Evolutionary conservation across 192 early-diverging fungal genomes (phyloP), one percentile per base, ranked within the genome.

Genomic region (Martensiomyces pterosporus): DNA sequence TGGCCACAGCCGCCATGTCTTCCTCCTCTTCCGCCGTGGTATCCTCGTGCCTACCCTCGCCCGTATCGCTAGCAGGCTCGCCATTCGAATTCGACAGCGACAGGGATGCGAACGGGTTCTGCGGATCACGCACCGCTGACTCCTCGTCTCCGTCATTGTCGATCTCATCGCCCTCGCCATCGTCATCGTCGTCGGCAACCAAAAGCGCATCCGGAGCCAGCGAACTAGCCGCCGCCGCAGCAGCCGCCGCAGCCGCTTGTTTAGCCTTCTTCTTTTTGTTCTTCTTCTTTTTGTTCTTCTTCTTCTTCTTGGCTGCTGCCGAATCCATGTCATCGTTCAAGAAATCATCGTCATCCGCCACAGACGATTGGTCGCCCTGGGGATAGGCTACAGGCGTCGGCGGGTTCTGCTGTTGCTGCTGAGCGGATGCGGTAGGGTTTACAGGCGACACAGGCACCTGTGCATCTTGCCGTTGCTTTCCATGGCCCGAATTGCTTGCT

Each of bases 231-330:
- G 64, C 22, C n/a, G 44, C 35, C 14, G 47, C 27, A 14, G 43
- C 40, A 14, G 23, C 52, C 24, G 19, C 27, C 35, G 29, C 37
- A 21, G 43, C 19, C 13, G n/a, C 44, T 12, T 23, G 25, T 43
- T 64, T 64, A 33, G 49, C 52, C 51, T 57, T 57, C 33, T 50
- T 55, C 64, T 74, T 74, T 24, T 51, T 74, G 43, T 55, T 63
- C 39, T 50, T 63, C 52, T 74, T 74, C 59, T 67, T 74, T 48
- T 58, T 62, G 43, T 62, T 74, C 56, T 63, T 66, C 27, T 57
- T 56, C 43, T 64, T 57, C 53, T 72, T 72, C 57, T 72, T 65
- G 17, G 53, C 61, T 7, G 46, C 39, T 6, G 24, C 27, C 1
- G 43, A 49, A 5, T 57, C 69, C 3, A 12, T 38, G 9, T 62